A percentile compares a stretch with the other conserved stretches of the same genome.
Evolutionary conservation across 345 rosid species (phyloP).

Genomic region (Psidium friedrichsthalianum): DNA sequence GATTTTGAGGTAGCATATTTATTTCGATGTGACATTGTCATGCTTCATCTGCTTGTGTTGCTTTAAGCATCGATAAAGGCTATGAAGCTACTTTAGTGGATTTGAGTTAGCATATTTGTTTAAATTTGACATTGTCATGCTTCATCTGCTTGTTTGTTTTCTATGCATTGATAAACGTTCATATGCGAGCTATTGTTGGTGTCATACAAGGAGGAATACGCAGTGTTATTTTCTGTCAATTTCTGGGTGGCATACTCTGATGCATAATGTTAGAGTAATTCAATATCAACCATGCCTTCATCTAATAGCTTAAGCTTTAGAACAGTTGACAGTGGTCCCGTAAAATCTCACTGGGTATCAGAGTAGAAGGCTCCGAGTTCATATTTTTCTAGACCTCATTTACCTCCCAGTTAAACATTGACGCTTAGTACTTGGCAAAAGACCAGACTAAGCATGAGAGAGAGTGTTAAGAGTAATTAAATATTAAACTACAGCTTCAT

Average conservation of each 20-base stretch:
- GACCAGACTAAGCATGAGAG: too few relatives aligned
- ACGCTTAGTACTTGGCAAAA: too few relatives aligned
- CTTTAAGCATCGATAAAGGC: constrained; percentile 13
- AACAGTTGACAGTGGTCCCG: too few relatives aligned
- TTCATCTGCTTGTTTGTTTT: not conserved
- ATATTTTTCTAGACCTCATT: too few relatives aligned
- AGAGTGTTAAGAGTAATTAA: too few relatives aligned
- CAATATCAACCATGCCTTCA: too few relatives aligned
- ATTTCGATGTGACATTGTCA: not conserved
- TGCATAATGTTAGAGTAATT: not conserved
- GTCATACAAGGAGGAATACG: not conserved
- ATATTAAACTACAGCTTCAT: too few relatives aligned
- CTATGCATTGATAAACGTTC: not conserved
- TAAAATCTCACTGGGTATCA: too few relatives aligned
- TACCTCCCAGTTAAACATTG: too few relatives aligned
- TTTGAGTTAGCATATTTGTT: constrained; percentile 52
- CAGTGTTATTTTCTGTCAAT: not conserved
- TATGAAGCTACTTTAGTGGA: constrained; percentile 65
- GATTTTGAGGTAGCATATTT: constrained; percentile 78
- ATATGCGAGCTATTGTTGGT: not conserved
- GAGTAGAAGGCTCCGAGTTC: too few relatives aligned
- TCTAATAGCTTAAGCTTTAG: too few relatives aligned
- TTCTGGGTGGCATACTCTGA: not conserved
- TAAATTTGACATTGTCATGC: not conserved
- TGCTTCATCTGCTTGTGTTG: not conserved